Percentiles rank a stretch among this genome's conserved stretches.
Evolutionary conservation across 1,284 basidiomycete genomes (phyloP).

Genomic region (Apiotrichum sp.): DNA sequence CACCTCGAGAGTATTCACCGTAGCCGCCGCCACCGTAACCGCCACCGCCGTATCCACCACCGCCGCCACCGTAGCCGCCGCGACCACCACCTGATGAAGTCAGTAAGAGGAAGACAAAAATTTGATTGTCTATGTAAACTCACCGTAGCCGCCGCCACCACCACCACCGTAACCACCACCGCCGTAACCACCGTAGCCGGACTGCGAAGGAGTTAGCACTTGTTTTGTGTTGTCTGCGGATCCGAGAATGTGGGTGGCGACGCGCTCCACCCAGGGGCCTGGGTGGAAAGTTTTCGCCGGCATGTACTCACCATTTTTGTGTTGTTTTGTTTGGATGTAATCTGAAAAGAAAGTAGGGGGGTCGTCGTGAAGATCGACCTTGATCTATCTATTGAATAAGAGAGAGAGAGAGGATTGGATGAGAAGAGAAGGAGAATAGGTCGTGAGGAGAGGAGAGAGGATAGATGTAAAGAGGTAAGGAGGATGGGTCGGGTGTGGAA

Average conservation of each 20-base stretch:
- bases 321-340: neutral
- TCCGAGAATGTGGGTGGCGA: conserved; percentile 1
- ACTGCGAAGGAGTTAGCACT: conserved; percentile 13
- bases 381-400: neutral
- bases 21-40: conserved; percentile 38
- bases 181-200: conserved; percentile 36
- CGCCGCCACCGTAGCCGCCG: conserved; percentile 26
- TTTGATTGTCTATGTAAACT: neutral
- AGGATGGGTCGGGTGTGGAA: neutral
- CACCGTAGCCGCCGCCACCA: conserved; percentile 47
- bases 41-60: conserved; percentile 30
- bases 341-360: conserved; percentile 3
- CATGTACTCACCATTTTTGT: conserved; percentile 10
- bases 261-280: neutral
- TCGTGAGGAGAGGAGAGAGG: neutral
- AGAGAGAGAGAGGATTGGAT: neutral
- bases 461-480: neutral
- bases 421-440: neutral
- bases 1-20: conserved; percentile 7
- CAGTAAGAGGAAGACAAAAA: neutral
- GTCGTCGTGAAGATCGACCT: neutral
- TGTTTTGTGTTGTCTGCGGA: neutral
- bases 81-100: conserved; percentile 12
- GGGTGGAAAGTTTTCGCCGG: neutral
- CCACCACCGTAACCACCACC: conserved; percentile 33